phyloP scores from a whole-genome alignment of 345 rosid genomes.

The Mangifera indica region DNA sequence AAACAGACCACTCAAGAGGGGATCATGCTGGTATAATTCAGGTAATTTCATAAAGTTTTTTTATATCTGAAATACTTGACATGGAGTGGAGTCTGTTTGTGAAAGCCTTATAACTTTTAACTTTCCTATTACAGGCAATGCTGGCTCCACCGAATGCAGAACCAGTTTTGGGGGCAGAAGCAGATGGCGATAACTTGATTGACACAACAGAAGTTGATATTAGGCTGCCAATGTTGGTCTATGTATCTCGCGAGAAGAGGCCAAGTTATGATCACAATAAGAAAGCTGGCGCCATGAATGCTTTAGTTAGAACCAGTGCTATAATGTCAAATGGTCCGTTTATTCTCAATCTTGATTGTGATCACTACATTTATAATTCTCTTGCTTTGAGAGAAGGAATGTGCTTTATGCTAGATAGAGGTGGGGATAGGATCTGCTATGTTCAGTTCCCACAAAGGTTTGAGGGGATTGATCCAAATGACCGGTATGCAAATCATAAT shows the following conservation, averaged over 20 bases:
- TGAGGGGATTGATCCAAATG: slow-evolving; percentile 63
- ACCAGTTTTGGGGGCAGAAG: slow-evolving; percentile 59
- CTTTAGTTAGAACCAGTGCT: slow-evolving; percentile 59
- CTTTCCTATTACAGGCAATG: slow-evolving; percentile 52
- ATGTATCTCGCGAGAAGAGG: slow-evolving; percentile 64
- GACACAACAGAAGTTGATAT: slow-evolving; percentile 58
- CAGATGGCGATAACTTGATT: slow-evolving; percentile 46
- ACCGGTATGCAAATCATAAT: slow-evolving; percentile 64
- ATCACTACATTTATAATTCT: slow-evolving; percentile 60
- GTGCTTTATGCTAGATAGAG: slow-evolving; percentile 73
- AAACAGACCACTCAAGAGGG: slow-evolving; percentile 59
- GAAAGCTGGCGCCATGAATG: slow-evolving; percentile 77
- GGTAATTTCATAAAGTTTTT: slow-evolving; percentile 31
- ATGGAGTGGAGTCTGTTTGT: not conserved
- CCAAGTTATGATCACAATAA: slow-evolving; percentile 69
- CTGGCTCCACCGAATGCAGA: slow-evolving; percentile 76
- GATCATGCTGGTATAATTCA: slow-evolving; percentile 83
- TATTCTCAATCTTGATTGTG: slow-evolving; percentile 66
- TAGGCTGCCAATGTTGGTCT: slow-evolving; percentile 57
- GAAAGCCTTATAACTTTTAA: slow-evolving; percentile 11
- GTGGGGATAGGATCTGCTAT: slow-evolving; percentile 56
- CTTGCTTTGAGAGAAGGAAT: slow-evolving; percentile 62
- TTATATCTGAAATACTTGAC: not conserved
- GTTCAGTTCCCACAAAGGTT: slow-evolving; percentile 71
- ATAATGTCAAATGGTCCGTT: slow-evolving; percentile 72